These are phyloP conservation scores for Lasiodiplodia gonubiensis DNA, from an alignment of 2,329 filamentous ascomycete genomes.

Conservation along the genomic window DNA sequence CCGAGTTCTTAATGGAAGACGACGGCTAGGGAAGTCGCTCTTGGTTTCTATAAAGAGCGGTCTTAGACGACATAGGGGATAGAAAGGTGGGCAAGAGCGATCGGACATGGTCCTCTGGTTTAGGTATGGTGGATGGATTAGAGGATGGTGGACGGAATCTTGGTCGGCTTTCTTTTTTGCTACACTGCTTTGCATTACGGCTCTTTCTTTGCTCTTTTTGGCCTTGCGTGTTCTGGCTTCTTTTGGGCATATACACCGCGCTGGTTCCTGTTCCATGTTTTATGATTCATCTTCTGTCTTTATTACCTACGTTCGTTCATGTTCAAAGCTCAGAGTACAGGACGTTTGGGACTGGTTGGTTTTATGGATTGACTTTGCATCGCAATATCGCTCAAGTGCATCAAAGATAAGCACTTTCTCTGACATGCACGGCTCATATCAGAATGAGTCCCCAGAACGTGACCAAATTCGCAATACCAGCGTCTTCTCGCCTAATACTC, in stretches of 20 bases:
- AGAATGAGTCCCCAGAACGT: not conserved
- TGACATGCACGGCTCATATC: not conserved
- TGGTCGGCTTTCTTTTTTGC: not conserved
- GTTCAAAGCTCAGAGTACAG: not conserved
- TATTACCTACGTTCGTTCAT: constrained; percentile 3
- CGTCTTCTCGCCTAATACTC: not conserved
- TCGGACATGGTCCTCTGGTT: not conserved
- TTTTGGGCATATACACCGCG: constrained; percentile 19
- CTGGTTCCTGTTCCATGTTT: not conserved
- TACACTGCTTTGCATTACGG: not conserved
- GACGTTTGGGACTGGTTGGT: not conserved
- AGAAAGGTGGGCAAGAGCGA: not conserved
- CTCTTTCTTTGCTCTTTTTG: not conserved
- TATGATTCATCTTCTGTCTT: not conserved
- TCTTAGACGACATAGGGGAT: not conserved
- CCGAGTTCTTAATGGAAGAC: constrained; percentile 22
- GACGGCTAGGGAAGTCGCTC: not conserved
- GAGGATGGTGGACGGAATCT: not conserved
- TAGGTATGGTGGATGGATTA: not conserved
- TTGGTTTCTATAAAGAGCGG: not conserved
- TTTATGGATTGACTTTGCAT: not conserved
- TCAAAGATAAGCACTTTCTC: not conserved
- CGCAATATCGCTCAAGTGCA: not conserved
- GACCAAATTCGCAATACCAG: not conserved
- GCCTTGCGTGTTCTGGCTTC: not conserved